These are phyloP conservation scores for Gamarada debralockiae DNA, from an alignment of 495 filamentous ascomycete genomes.

Conservation along the genomic window DNA sequence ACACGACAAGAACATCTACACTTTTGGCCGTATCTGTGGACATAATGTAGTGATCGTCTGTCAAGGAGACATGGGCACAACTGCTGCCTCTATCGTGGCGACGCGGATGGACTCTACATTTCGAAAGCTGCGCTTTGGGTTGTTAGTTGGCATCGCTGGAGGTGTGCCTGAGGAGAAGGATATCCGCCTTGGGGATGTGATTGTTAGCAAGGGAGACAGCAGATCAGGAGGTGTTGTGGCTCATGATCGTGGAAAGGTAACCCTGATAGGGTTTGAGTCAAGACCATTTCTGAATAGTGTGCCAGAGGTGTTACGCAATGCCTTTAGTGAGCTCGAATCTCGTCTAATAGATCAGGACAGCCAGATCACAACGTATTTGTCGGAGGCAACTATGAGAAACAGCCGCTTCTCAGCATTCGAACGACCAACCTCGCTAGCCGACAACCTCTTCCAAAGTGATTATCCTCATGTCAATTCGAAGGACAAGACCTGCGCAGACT, in stretches of 20 bases:
- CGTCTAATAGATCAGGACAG: neutral
- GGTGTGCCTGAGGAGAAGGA: constrained; percentile 34
- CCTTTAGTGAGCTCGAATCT: neutral
- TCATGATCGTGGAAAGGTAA: constrained; percentile 35
- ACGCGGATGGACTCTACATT: constrained; percentile 25
- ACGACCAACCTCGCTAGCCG: neutral
- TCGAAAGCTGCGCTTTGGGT: constrained; percentile 34
- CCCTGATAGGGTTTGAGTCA: neutral
- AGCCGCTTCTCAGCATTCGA: neutral
- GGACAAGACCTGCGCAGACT: neutral
- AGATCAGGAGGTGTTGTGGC: constrained; percentile 30
- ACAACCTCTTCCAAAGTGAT: neutral
- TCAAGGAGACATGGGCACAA: constrained; percentile 27
- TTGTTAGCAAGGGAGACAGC: constrained; percentile 37
- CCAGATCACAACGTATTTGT: neutral
- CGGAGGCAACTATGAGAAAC: neutral
- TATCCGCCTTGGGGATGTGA: constrained; percentile 41
- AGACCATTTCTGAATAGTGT: neutral
- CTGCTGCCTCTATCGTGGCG: constrained; percentile 26
- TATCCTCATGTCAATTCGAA: neutral
- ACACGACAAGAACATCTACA: constrained; percentile 30
- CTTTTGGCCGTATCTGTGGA: constrained; percentile 25
- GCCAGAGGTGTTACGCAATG: neutral
- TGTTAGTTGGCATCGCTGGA: constrained; percentile 44
- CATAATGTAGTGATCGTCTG: constrained; percentile 35